Conservation (phyloP, 148 eudicot species). For the Diospyros kaki region DNA sequence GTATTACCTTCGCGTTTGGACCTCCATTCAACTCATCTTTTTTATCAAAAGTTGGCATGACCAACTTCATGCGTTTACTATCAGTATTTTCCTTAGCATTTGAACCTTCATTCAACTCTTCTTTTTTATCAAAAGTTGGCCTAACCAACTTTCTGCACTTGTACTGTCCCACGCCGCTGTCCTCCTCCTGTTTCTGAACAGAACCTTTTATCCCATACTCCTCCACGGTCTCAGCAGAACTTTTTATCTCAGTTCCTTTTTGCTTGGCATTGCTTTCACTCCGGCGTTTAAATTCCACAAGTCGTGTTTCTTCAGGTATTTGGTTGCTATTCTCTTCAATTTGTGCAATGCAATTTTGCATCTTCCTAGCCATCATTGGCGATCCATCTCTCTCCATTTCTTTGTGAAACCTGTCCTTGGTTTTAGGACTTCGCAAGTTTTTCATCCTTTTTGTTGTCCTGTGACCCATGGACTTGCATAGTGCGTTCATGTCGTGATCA, state of each 20-base stretch:
- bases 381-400: constrained; percentile 9
- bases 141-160: constrained; percentile 38
- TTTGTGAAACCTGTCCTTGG: background rate
- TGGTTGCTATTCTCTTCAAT: constrained; percentile 8
- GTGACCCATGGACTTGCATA: constrained; percentile 10
- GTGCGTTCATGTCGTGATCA: constrained; percentile 35
- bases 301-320: constrained; percentile 27
- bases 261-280: constrained; percentile 20
- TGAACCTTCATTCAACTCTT: background rate
- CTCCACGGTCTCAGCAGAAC: constrained; percentile 3
- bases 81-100: background rate
- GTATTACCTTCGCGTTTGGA: background rate
- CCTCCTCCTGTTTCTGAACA: constrained; percentile 9
- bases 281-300: constrained; percentile 39
- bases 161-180: constrained; percentile 4
- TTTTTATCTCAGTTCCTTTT: constrained; percentile 3
- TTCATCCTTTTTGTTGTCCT: background rate
- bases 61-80: background rate
- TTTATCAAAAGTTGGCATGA: background rate
- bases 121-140: constrained; percentile 23
- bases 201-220: constrained; percentile 10
- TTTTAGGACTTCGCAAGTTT: constrained; percentile 12
- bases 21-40: background rate
- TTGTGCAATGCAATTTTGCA: constrained; percentile 1
- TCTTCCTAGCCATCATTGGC: background rate